Evolutionary conservation across 1,284 basidiomycete genomes (phyloP), one percentile per base, ranked within the genome.

Genomic region (Exsudoporus floridanus): DNA sequence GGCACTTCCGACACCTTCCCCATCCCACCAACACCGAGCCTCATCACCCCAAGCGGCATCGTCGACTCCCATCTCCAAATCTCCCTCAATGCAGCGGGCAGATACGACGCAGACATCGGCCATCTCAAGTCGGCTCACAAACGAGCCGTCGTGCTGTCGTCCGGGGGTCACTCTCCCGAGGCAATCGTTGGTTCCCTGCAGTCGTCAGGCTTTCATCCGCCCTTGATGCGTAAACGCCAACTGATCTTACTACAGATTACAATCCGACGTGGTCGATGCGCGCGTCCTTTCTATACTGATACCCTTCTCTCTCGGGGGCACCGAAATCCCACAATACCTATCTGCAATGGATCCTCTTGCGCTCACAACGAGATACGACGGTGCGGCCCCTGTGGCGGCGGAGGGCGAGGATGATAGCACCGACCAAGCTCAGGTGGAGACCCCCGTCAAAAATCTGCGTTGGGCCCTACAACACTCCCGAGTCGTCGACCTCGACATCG

Each of bases 401-500:
- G 69, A 64, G 5, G 50, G 48, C 13, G 63, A 59, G 21, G 62
- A 52, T 2, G 60, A 58, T 0, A 19, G 19, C 47, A 52, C 50
- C 31, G 60, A 45, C 30, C 46, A 54, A n/a, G 18, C 46, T 7
- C 61, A 50, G n/a, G 28, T 55, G 19, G 63, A 64, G 41, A 36
- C 13, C 18, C 46, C 63, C 0, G 67, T 69, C 54, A 48, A 46
- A 31, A 82, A 78, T 45, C 71, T 92, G 35, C 70, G 71, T 55
- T 86, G 83, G 81, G 88, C 86, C 1, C 71, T 92, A 9, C 70
- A 78, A 43, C 75, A 77, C 52, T 82, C 79, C 36, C 75, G 77
- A 50, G 79, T 81, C 14, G 79, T 92, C 18, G 86, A 90, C 62
- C 79, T 92, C 57, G 82, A 88, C 62, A 74, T 91, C 44, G 74